phyloP scores from a whole-genome alignment of 306 rosid genomes.

The Oemleria cerasiformis region DNA sequence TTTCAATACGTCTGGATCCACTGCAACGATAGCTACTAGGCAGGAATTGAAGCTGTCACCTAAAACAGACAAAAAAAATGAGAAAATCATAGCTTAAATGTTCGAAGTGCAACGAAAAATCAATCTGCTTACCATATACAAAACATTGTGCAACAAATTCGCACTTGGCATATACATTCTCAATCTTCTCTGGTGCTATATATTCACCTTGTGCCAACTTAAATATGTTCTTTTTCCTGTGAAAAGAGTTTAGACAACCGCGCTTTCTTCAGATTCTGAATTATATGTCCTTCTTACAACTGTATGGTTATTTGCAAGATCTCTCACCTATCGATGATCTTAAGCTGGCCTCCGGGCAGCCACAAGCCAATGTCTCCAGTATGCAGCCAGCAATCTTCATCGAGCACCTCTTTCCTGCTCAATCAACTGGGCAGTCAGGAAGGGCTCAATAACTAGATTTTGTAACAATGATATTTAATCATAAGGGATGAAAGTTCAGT shows the following conservation, averaged over 20 bases:
- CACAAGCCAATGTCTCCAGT: conserved; percentile 85
- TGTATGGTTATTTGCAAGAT: background rate
- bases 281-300: background rate
- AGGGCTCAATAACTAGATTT: conserved; percentile 12
- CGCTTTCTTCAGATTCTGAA: background rate
- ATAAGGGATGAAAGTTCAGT: conserved; percentile 18
- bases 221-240: conserved; percentile 89
- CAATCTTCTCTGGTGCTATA: conserved; percentile 91
- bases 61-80: conserved; percentile 25
- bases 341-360: conserved; percentile 82
- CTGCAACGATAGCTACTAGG: conserved; percentile 70
- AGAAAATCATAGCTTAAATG: background rate
- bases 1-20: conserved; percentile 66
- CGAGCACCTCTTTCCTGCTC: conserved; percentile 75
- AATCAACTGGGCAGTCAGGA: conserved; percentile 3
- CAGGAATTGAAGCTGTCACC: conserved; percentile 84
- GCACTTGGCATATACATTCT: conserved; percentile 81
- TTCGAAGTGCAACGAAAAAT: background rate
- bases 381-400: conserved; percentile 81
- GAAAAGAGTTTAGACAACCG: background rate
- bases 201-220: conserved; percentile 98
- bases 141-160: conserved; percentile 77
- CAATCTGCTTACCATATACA: conserved; percentile 66
- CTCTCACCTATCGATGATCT: conserved; percentile 80
- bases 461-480: background rate